Evolutionary conservation across 257 asterid species (phyloP), one percentile per base, ranked within the genome.

Genomic region (Linaria vulgaris): DNA sequence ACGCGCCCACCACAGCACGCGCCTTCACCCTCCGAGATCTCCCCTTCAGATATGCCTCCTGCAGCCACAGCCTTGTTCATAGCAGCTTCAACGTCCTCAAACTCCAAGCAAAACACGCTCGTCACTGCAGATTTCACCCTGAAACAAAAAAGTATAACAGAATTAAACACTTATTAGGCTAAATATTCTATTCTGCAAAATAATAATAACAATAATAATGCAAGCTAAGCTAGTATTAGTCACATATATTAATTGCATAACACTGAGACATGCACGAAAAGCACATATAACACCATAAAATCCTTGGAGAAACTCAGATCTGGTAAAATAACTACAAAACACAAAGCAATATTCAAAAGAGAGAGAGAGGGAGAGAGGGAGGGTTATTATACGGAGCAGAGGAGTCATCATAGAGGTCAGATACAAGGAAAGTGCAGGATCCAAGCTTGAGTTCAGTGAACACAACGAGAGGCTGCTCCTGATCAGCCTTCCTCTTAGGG

Each of bases 401-500:
- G 5, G 79, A 44, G 72, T 80, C 85, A 3, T 87, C 90, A 6
- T 72, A 69, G 8, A 82, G 85, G 78, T 89, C 96, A 17, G 99
- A 74, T 47, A 89, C 94, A 23, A 89, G 72, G 12, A 92, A n/a
- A 10, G 47, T 6, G 23, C 67, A 54, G 53, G 84, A 71, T 17
- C 96, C 97, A 8, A 89, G 73, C 82, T 80, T 88, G 37, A 92
- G 88, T 17, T 89, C 97, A 22, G 86, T 90, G 0, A 79, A 79
- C 43, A 74, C 74, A 17, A 92, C 59, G 20, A 83, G 85, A 3
- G 95, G 99, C 4, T 30, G 57, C 70, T 92, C 99, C 77, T 85
- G 96, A 6, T 92, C 96, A 9, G 96, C 99, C 74, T 92, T 89
- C 66, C 97, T 79, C 88, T 92, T 88, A 0, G 89, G 72, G 24